phyloP scores from a whole-genome alignment of 192 early-diverging fungal genomes.

The Funneliformis mosseae region DNA sequence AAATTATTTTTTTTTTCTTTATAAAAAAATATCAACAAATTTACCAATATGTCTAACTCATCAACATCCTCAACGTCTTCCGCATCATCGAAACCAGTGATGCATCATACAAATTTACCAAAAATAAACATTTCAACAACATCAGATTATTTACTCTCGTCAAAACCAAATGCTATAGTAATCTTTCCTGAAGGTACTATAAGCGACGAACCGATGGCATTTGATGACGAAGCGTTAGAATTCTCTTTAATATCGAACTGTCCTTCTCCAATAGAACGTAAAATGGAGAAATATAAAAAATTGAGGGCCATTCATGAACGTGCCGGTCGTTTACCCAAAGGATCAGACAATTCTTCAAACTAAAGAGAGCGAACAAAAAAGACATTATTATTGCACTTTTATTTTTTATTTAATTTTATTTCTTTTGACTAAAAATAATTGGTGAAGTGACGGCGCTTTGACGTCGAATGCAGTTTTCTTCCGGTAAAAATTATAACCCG shows the following conservation, averaged over 20 bases:
- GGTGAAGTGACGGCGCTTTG: no score
- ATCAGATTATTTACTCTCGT: no score
- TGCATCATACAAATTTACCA: not conserved
- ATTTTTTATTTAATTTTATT: not conserved
- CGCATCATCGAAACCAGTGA: not conserved
- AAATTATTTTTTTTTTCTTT: no score
- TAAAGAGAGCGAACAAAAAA: not conserved
- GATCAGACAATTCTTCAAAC: not conserved
- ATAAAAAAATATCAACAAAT: no score
- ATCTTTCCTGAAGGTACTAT: not conserved
- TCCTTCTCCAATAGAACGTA: not conserved
- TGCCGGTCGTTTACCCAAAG: not conserved
- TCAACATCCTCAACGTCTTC: no score
- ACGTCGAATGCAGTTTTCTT: no score
- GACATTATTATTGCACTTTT: no score
- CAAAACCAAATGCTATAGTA: not conserved
- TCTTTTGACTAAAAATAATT: no score
- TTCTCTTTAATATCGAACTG: not conserved
- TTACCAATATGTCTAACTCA: no score
- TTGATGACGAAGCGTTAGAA: not conserved
- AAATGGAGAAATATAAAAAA: not conserved
- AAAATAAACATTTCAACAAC: not conserved
- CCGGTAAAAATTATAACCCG: no score
- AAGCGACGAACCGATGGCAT: not conserved
- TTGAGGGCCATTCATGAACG: constrained; percentile 2